These are phyloP conservation scores for Coelastrella sp. DNA, from an alignment of 139 green algal species.

Conservation along the genomic window DNA sequence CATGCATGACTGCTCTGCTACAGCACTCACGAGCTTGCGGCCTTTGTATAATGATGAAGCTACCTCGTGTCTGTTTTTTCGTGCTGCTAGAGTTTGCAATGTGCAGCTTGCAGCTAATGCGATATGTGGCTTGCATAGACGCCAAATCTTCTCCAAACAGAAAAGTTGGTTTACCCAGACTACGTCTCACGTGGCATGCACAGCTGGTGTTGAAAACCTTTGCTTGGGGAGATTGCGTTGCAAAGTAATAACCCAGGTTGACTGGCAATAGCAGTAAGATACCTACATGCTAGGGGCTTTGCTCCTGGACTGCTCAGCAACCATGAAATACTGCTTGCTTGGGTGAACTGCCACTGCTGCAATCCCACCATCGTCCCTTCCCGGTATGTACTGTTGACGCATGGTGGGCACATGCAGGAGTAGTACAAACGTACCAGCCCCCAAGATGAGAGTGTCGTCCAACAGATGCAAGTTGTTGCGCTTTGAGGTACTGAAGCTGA, in stretches of 20 bases:
- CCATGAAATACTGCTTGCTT: conserved; percentile 68
- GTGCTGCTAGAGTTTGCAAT: no score
- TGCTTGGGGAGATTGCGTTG: not conserved
- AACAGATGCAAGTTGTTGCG: conserved; percentile 75
- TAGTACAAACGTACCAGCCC: conserved; percentile 61
- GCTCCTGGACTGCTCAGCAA: conserved; percentile 74
- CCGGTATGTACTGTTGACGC: conserved; percentile 56
- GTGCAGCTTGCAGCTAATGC: no score
- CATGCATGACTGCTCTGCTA: not conserved
- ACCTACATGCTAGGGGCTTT: conserved; percentile 66
- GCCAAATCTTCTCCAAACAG: no score
- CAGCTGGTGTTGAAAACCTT: no score
- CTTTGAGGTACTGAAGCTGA: conserved; percentile 60
- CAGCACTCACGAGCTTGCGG: not conserved
- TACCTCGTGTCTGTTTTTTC: no score
- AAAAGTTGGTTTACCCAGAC: no score
- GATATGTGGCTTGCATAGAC: no score
- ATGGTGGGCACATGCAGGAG: conserved; percentile 64
- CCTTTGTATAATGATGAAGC: no score
- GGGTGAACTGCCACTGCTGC: conserved; percentile 80
- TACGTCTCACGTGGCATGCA: no score
- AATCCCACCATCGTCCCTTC: conserved; percentile 71
- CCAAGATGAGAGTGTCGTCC: conserved; percentile 63
- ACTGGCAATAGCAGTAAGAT: not conserved
- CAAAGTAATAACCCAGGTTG: not conserved